These are phyloP conservation scores for Gaultheria prostrata DNA, from an alignment of 148 eudicot species.

Conservation along the genomic window DNA sequence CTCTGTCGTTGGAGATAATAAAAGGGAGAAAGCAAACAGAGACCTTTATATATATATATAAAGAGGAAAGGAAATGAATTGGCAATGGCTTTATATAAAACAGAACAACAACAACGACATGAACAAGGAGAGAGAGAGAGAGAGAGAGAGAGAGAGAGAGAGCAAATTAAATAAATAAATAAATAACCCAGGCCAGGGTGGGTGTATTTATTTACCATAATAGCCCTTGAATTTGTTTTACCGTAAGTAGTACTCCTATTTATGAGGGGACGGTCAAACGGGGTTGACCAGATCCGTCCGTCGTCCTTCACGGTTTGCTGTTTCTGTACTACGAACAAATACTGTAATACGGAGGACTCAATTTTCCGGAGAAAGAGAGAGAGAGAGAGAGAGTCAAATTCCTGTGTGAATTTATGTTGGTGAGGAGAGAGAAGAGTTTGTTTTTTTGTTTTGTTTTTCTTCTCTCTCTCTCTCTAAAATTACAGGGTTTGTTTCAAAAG, in stretches of 20 bases:
- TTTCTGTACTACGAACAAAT: background rate
- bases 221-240: background rate
- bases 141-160: slow-evolving; percentile 3
- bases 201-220: slow-evolving; percentile 12
- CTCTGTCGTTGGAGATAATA: slow-evolving; percentile 13
- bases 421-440: background rate
- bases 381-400: background rate
- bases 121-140: slow-evolving; percentile 11
- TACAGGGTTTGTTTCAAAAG: background rate
- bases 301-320: background rate
- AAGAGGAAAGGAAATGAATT: background rate
- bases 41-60: slow-evolving; percentile 8
- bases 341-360: no score
- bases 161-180: background rate
- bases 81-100: background rate
- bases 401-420: background rate
- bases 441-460: no score
- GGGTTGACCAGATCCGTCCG: slow-evolving; percentile 44
- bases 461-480: background rate
- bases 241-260: no score
- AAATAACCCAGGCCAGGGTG: slow-evolving; percentile 15
- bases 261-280: slow-evolving; percentile 41
- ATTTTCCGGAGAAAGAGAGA: background rate
- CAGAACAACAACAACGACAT: background rate
- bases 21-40: slow-evolving; percentile 7